These are phyloP conservation scores for Isabelozyma rhagii DNA, from an alignment of 805 yeast genomes.

Conservation along the genomic window DNA sequence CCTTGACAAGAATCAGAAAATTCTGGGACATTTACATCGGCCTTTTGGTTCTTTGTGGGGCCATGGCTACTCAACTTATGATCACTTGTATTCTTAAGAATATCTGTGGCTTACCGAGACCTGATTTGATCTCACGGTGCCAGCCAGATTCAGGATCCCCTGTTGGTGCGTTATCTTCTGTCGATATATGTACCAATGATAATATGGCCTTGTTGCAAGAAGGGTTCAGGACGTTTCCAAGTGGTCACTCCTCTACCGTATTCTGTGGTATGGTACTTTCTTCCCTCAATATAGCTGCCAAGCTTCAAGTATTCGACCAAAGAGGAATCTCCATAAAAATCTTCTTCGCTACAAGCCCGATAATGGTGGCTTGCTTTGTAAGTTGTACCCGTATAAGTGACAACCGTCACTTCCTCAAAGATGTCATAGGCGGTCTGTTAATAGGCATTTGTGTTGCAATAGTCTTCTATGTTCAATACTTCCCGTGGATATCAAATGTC, in stretches of 20 bases:
- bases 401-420: conserved; percentile 41
- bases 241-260: conserved; percentile 27
- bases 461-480: conserved; percentile 39
- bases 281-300: conserved; percentile 30
- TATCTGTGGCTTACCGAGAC: conserved; percentile 25
- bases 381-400: conserved; percentile 46
- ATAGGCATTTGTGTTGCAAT: conserved; percentile 33
- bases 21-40: conserved; percentile 43
- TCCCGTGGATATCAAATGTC: conserved; percentile 29
- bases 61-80: conserved; percentile 34
- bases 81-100: conserved; percentile 31
- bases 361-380: conserved; percentile 29
- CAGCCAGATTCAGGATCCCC: conserved; percentile 10
- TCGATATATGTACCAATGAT: conserved; percentile 14
- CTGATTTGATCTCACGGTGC: conserved; percentile 24
- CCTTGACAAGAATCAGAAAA: conserved; percentile 15
- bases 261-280: conserved; percentile 32
- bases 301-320: conserved; percentile 31
- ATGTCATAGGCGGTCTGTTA: conserved; percentile 35
- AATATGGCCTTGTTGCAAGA: conserved; percentile 13
- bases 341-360: conserved; percentile 30
- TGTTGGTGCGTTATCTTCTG: conserved; percentile 8
- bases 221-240: conserved; percentile 26
- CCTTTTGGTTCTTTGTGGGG: conserved; percentile 32
- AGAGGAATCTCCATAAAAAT: conserved; percentile 32